These are phyloP conservation scores for Orobanche coerulescens DNA, from an alignment of 257 asterid species.

Conservation along the genomic window DNA sequence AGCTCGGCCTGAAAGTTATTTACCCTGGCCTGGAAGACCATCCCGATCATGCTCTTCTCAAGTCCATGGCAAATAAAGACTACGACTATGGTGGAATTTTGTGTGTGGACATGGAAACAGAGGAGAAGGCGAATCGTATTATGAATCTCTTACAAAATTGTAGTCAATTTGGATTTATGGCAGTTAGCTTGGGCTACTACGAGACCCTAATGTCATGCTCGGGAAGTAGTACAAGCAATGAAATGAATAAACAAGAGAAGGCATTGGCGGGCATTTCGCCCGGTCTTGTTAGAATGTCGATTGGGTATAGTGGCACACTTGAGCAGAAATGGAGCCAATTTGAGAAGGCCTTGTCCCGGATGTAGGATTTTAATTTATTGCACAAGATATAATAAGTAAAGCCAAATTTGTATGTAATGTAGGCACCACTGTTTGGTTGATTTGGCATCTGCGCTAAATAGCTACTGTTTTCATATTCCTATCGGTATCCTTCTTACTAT, in stretches of 20 bases:
- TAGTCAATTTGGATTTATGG: conserved; percentile 74
- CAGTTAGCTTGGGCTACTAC: conserved; percentile 80
- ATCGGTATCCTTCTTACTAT: too few species aligned
- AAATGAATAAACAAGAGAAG: conserved; percentile 48
- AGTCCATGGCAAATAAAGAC: too few species aligned
- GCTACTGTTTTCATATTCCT: too few species aligned
- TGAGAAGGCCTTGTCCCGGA: conserved; percentile 40
- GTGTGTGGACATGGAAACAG: too few species aligned
- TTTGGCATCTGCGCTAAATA: too few species aligned
- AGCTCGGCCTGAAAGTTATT: conserved; percentile 51
- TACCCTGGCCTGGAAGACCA: conserved; percentile 74
- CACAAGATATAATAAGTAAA: conserved; percentile 26
- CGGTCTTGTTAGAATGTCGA: conserved; percentile 59
- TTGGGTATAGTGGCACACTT: too few species aligned
- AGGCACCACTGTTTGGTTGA: too few species aligned
- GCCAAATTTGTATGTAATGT: too few species aligned
- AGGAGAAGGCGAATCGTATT: conserved; percentile 62
- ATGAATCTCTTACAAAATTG: conserved; percentile 59
- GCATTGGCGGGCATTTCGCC: conserved; percentile 64
- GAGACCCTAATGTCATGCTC: too few species aligned
- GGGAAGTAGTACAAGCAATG: conserved; percentile 86
- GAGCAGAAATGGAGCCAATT: conserved; percentile 77
- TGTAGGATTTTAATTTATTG: conserved; percentile 32
- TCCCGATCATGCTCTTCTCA: too few species aligned
- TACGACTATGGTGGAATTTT: too few species aligned